A percentile compares a stretch with the other conserved stretches of the same genome.
Evolutionary conservation across 768 basidiomycete genomes (phyloP).

Genomic region (Hygrocybe punicea): DNA sequence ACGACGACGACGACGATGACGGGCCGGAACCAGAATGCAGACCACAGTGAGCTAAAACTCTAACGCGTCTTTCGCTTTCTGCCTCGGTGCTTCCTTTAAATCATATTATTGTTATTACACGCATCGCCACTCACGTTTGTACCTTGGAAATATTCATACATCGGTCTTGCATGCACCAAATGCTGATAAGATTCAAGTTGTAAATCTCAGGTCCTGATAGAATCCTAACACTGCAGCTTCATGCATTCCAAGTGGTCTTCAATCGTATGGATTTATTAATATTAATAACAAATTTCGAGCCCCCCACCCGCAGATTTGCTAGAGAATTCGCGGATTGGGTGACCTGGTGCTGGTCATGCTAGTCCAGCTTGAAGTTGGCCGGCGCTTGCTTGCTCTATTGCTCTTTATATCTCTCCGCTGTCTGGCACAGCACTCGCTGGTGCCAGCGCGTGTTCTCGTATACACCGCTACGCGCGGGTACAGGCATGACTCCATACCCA

Average conservation of each 20-base stretch:
- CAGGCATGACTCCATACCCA: slow-evolving; percentile 74
- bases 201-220: too few relatives aligned
- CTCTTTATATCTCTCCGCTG: background rate
- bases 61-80: background rate
- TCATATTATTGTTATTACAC: background rate
- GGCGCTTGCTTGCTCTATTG: background rate
- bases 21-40: slow-evolving; percentile 56
- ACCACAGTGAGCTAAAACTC: slow-evolving; percentile 44
- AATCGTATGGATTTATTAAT: too few relatives aligned
- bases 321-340: background rate
- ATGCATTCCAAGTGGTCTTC: too few relatives aligned
- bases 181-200: too few relatives aligned
- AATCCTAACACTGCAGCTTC: too few relatives aligned
- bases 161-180: background rate
- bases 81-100: slow-evolving; percentile 6
- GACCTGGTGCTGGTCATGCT: background rate
- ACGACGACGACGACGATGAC: slow-evolving; percentile 55
- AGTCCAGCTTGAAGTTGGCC: background rate
- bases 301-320: too few relatives aligned
- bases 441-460: slow-evolving; percentile 46
- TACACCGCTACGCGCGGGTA: slow-evolving; percentile 62
- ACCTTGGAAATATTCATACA: too few relatives aligned
- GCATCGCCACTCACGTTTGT: too few relatives aligned
- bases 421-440: slow-evolving; percentile 12
- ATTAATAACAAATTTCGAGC: too few relatives aligned